phyloP scores from a whole-genome alignment of 116 monocot species.

The Dioscorea cayenensis region DNA sequence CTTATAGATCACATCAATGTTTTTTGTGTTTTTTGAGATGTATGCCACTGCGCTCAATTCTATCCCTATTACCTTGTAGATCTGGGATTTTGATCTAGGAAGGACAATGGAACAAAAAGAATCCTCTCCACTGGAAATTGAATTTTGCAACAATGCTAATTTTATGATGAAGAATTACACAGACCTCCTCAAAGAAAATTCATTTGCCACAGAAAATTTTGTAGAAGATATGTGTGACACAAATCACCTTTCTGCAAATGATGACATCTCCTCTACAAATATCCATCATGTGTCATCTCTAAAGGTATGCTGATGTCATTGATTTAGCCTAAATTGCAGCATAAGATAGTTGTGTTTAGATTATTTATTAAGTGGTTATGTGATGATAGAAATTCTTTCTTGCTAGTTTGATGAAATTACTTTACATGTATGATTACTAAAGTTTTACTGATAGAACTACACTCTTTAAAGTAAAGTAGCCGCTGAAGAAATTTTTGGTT shows the following conservation, averaged over 20 bases:
- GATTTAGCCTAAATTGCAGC: not conserved
- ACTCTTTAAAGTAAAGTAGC: not conserved
- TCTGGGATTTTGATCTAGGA: slow-evolving; percentile 93
- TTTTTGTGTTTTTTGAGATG: not conserved
- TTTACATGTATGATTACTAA: not conserved
- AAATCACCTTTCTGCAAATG: slow-evolving; percentile 27
- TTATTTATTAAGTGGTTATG: not conserved
- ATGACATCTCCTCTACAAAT: slow-evolving; percentile 47
- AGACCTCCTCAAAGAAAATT: slow-evolving; percentile 55
- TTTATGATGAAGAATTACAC: slow-evolving; percentile 68
- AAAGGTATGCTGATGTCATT: slow-evolving; percentile 35
- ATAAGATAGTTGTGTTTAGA: not conserved
- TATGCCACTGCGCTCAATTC: not conserved
- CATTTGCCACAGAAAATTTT: slow-evolving; percentile 34
- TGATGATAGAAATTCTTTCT: not conserved
- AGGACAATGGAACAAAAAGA: slow-evolving; percentile 61
- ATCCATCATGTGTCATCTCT: slow-evolving; percentile 19
- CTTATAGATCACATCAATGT: not conserved
- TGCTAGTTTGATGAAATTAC: not conserved
- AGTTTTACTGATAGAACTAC: not conserved
- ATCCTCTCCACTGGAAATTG: slow-evolving; percentile 37
- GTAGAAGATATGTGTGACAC: slow-evolving; percentile 53
- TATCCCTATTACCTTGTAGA: slow-evolving; percentile 29
- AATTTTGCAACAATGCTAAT: slow-evolving; percentile 43
- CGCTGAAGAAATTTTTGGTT: not conserved